These are phyloP conservation scores for Polyplosphaeria fusca DNA, from an alignment of 495 filamentous ascomycete species.

Conservation along the genomic window DNA sequence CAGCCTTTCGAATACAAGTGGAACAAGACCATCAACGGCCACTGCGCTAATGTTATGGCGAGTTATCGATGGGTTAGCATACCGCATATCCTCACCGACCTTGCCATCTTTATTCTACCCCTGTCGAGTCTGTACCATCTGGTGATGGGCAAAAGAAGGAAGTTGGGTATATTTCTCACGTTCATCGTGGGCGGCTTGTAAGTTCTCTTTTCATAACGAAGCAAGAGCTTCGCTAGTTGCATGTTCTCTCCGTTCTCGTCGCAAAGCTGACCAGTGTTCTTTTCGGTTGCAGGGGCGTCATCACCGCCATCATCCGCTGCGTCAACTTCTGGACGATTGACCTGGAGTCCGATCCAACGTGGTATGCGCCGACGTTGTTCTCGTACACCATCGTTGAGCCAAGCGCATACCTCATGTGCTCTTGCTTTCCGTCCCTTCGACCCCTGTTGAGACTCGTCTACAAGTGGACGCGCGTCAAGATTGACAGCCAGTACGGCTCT, in stretches of 20 bases:
- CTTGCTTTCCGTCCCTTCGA: neutral
- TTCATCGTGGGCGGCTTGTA: neutral
- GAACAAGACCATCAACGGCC: neutral
- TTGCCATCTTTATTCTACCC: neutral
- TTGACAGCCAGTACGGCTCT: neutral
- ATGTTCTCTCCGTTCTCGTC: neutral
- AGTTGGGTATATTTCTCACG: neutral
- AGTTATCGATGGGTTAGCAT: neutral
- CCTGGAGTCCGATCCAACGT: slow-evolving; percentile 3
- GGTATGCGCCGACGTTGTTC: slow-evolving; percentile 2
- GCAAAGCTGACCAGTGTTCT: neutral
- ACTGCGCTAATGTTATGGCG: neutral
- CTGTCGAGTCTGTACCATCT: neutral
- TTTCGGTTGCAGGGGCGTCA: neutral
- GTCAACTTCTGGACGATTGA: neutral
- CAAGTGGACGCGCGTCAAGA: neutral
- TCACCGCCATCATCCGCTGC: neutral
- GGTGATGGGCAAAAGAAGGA: neutral
- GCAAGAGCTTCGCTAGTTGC: neutral
- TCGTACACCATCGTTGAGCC: slow-evolving; percentile 5
- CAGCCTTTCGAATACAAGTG: neutral
- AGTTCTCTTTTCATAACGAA: neutral
- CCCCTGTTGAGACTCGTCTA: neutral
- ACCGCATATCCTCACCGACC: neutral
- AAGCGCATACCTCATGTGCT: slow-evolving; percentile 7